phyloP scores from a whole-genome alignment of 1,139 yeast species.

The Blastobotrys aristatus region DNA sequence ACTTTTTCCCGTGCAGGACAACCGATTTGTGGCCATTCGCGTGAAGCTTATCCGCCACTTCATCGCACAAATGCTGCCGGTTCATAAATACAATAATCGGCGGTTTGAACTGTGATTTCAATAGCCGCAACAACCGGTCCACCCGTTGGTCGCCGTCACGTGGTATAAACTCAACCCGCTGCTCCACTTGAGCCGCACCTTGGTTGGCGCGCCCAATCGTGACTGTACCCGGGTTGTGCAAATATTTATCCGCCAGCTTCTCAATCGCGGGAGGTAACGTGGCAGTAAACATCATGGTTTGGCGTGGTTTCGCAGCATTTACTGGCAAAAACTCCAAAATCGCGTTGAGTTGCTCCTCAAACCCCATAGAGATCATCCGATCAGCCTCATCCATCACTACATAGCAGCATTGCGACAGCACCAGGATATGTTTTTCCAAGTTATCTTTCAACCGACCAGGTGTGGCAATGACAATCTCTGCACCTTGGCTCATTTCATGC shows the following conservation, averaged over 20 bases:
- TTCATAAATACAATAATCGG: constrained; percentile 80
- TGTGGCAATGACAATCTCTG: constrained; percentile 83
- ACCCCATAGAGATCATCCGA: constrained; percentile 91
- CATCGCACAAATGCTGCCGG: constrained; percentile 67
- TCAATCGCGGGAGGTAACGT: constrained; percentile 79
- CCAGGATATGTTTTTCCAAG: constrained; percentile 59
- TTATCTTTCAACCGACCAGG: constrained; percentile 88
- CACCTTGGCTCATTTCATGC: constrained; percentile 55
- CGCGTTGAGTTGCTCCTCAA: constrained; percentile 68
- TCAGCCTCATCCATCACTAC: constrained; percentile 91
- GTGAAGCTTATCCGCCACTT: constrained; percentile 47
- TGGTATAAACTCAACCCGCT: constrained; percentile 53
- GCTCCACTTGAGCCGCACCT: constrained; percentile 63
- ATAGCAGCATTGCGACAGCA: constrained; percentile 57
- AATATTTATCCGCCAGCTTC: constrained; percentile 55
- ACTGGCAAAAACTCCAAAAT: constrained; percentile 49
- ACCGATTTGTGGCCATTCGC: constrained; percentile 47
- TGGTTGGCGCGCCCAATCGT: constrained; percentile 59
- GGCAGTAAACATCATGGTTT: constrained; percentile 90
- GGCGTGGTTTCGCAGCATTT: constrained; percentile 36
- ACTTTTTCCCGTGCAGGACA: constrained; percentile 78
- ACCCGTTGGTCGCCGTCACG: constrained; percentile 39
- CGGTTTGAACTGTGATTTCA: constrained; percentile 37
- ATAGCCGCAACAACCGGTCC: constrained; percentile 35
- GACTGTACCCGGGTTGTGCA: constrained; percentile 55